Conservation (phyloP, 179 eudicot species). For the Vitellaria paradoxa region DNA sequence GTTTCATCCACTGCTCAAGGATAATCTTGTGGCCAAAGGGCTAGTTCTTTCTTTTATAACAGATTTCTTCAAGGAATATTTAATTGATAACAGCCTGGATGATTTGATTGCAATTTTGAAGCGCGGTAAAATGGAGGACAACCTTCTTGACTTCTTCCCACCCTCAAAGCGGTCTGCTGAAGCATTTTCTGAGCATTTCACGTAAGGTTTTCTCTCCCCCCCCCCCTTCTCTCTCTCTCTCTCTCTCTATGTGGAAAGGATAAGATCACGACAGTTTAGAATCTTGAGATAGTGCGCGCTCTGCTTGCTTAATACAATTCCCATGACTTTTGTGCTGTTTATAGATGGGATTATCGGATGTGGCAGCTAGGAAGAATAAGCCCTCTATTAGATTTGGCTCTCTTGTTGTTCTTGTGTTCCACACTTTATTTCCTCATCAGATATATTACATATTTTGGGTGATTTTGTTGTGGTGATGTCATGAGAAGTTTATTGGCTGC, state of each 20-base stretch:
- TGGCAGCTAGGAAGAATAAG: background rate
- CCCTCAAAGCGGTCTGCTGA: slow-evolving; percentile 80
- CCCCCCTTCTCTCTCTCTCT: too few species aligned
- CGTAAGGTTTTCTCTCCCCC: slow-evolving; percentile 41
- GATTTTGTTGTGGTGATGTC: background rate
- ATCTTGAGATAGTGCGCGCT: background rate
- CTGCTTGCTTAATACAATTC: background rate
- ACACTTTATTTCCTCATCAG: background rate
- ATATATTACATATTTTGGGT: background rate
- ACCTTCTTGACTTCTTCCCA: slow-evolving; percentile 87
- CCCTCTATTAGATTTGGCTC: background rate
- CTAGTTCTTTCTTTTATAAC: slow-evolving; percentile 87
- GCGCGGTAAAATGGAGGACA: slow-evolving; percentile 90
- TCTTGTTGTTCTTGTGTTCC: background rate
- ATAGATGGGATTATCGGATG: background rate
- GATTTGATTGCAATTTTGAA: slow-evolving; percentile 85
- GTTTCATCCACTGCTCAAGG: slow-evolving; percentile 96
- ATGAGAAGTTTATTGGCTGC: background rate
- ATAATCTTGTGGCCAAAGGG: slow-evolving; percentile 95
- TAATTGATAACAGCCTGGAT: slow-evolving; percentile 90
- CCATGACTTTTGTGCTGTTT: background rate
- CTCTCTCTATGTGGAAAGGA: background rate
- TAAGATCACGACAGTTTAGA: background rate
- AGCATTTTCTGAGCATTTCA: slow-evolving; percentile 91
- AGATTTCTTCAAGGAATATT: slow-evolving; percentile 94